Evolutionary conservation across 2,329 filamentous ascomycete genomes (phyloP), one percentile per base, ranked within the genome.

Genomic region (Xenoacremonium recifei): DNA sequence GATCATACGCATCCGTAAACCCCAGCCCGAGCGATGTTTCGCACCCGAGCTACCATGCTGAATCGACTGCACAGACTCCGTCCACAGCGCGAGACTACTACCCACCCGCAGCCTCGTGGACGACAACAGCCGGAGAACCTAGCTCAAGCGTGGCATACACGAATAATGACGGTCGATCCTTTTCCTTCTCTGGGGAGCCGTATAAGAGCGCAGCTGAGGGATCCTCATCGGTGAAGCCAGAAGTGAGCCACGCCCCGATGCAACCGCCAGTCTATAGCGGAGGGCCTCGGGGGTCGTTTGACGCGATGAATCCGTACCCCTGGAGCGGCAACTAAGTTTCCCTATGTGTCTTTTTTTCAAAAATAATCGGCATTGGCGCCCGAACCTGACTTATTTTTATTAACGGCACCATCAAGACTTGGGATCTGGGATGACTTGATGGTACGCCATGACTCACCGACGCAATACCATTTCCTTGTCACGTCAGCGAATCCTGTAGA

Each of bases 281-380:
- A 31, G 61, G 60, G 11, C 51, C 64, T 21, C 61, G 69, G 34
- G 68, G 67, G 15, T 75, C 75, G 12, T 75, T 74, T 44, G 71
- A 73, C 40, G 66, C 64, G 36, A 67, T 79, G 60, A 73, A 70
- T 57, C 73, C 79, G 56, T 81, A 81, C 57, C 77, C 76, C 21
- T 81, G 78, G 78, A 78, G 72, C 49, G 65, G 70, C 38, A 75
- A 71, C 42, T 77, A 61, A 50, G 39, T 41, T 31, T 48, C 19
- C 25, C 39, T 36, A 37, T 9, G 9, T 27, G 23, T 27, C 13
- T 27, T 27, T 9, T 27, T 9, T n/a, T n/a, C n/a, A n/a, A n/a
- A n/a, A n/a, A n/a, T n/a, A n/a, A n/a, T n/a, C n/a, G n/a, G n/a
- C n/a, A n/a, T n/a, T n/a, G n/a, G n/a, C n/a, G n/a, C n/a, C n/a